A percentile compares a stretch with the other conserved stretches of the same genome.
Conservation (phyloP, 2,329 filamentous ascomycete species). For the Orbilia brochopaga region DNA sequence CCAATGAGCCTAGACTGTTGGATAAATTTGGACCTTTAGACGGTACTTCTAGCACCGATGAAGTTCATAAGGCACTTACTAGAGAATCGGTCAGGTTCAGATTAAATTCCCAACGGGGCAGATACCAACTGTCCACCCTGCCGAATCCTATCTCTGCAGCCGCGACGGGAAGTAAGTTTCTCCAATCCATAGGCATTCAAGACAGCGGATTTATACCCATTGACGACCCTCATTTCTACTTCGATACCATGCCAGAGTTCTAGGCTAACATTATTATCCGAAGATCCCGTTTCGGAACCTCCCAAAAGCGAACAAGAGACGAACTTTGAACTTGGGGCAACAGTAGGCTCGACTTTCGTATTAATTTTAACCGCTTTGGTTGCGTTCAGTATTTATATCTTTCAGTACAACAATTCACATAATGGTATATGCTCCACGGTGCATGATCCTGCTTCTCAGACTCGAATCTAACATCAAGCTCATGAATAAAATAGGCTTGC, state of each 20-base stretch:
- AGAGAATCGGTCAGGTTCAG: slow-evolving; percentile 16
- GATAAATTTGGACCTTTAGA: slow-evolving; percentile 49
- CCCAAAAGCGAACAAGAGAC: slow-evolving; percentile 31
- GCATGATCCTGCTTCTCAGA: too few species aligned
- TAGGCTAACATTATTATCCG: too few species aligned
- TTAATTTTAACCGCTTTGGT: slow-evolving; percentile 12
- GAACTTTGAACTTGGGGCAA: slow-evolving; percentile 27
- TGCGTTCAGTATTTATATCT: slow-evolving; percentile 30
- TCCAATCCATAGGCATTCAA: not conserved
- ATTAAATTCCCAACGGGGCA: not conserved
- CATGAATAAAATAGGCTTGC: slow-evolving; percentile 55
- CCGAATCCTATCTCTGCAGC: not conserved
- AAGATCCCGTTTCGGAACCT: not conserved
- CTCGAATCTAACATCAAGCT: not conserved
- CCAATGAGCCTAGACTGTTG: slow-evolving; percentile 41
- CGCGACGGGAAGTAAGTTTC: not conserved
- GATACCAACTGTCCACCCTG: slow-evolving; percentile 17
- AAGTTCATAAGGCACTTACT: slow-evolving; percentile 19
- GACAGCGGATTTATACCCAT: not conserved
- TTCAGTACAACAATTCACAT: slow-evolving; percentile 30
- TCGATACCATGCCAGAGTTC: not conserved
- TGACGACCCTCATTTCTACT: not conserved
- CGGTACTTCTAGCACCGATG: slow-evolving; percentile 28
- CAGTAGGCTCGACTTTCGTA: slow-evolving; percentile 29
- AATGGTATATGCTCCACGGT: slow-evolving; percentile 34